Percentiles rank a stretch among this genome's conserved stretches.
Conservation (phyloP, 1,139 yeast genomes). For the Hansenula sp. region DNA sequence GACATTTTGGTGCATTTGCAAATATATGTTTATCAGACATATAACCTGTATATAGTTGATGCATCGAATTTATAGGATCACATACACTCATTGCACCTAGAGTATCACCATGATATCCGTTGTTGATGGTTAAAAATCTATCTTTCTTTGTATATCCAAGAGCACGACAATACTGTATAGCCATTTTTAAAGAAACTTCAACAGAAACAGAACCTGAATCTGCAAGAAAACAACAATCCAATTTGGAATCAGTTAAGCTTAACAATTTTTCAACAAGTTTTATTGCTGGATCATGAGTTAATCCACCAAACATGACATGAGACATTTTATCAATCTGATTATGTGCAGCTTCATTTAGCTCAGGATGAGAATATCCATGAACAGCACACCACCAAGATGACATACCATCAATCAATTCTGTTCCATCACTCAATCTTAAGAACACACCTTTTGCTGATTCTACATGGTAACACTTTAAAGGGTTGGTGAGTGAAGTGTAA, state of each 20-base stretch:
- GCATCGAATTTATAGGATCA: slow-evolving; percentile 30
- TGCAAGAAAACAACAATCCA: slow-evolving; percentile 27
- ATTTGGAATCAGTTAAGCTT: slow-evolving; percentile 19
- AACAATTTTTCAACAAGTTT: slow-evolving; percentile 19
- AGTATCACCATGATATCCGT: slow-evolving; percentile 29
- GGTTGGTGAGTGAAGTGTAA: slow-evolving; percentile 26
- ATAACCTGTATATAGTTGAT: slow-evolving; percentile 24
- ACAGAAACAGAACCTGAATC: slow-evolving; percentile 53
- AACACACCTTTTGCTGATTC: slow-evolving; percentile 24
- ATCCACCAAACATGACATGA: slow-evolving; percentile 31
- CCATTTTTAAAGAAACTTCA: slow-evolving; percentile 48
- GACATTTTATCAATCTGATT: slow-evolving; percentile 24
- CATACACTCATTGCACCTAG: slow-evolving; percentile 28
- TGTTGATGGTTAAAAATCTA: slow-evolving; percentile 21
- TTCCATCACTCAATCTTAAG: slow-evolving; percentile 18
- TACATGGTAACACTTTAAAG: slow-evolving; percentile 26
- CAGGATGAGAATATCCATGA: slow-evolving; percentile 28
- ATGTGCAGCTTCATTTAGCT: slow-evolving; percentile 24
- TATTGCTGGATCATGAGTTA: slow-evolving; percentile 29
- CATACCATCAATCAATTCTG: slow-evolving; percentile 27
- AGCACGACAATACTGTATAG: slow-evolving; percentile 37
- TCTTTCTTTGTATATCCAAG: slow-evolving; percentile 12
- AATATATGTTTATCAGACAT: slow-evolving; percentile 24
- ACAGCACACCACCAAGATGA: slow-evolving; percentile 33
- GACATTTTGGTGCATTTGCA: slow-evolving; percentile 23